Conservation (phyloP, 306 rosid species). For the Ormosia emarginata region DNA sequence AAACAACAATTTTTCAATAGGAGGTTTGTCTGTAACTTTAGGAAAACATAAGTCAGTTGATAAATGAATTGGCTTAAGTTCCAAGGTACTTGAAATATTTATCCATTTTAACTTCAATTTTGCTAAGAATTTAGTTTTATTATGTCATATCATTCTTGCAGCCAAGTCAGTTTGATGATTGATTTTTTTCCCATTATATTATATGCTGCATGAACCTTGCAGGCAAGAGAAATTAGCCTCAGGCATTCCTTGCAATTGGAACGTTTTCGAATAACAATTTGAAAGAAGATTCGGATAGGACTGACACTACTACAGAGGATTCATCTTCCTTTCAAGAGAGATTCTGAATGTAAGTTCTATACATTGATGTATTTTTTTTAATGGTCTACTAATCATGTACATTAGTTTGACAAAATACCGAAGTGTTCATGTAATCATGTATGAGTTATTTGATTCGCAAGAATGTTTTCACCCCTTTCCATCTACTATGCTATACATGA, state of each 20-base stretch:
- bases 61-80: neutral
- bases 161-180: neutral
- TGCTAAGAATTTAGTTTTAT: neutral
- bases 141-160: neutral
- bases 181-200: neutral
- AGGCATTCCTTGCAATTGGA: slow-evolving; percentile 69
- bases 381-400: neutral
- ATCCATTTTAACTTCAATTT: neutral
- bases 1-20: too few species aligned
- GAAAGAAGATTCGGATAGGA: slow-evolving; percentile 26
- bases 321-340: slow-evolving; percentile 54
- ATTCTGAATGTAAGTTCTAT: slow-evolving; percentile 69
- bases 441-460: too few species aligned
- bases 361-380: neutral
- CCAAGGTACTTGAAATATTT: neutral
- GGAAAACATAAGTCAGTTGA: neutral
- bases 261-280: slow-evolving; percentile 54
- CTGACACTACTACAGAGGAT: slow-evolving; percentile 21
- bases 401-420: neutral
- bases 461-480: too few species aligned
- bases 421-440: too few species aligned
- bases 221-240: slow-evolving; percentile 61
- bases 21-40: too few species aligned
- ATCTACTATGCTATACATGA: too few species aligned
- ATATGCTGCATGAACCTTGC: slow-evolving; percentile 26